Percentiles rank a stretch among this genome's conserved stretches.
These are phyloP conservation scores for Fusarium pilosicola DNA, from an alignment of 2,329 filamentous ascomycete species.

Conservation along the genomic window DNA sequence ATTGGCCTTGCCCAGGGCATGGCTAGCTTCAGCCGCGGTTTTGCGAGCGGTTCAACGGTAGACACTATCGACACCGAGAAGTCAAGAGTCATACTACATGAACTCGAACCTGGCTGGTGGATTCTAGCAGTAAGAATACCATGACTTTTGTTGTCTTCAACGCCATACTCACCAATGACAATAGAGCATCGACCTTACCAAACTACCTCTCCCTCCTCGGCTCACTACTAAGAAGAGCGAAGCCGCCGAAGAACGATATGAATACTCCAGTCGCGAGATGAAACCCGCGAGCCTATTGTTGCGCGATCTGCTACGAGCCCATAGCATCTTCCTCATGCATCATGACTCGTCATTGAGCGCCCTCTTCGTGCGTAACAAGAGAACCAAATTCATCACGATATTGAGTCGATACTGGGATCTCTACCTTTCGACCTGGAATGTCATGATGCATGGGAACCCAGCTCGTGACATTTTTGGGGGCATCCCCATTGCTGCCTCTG, in stretches of 20 bases:
- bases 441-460: slow-evolving; percentile 90
- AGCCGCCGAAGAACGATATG: slow-evolving; percentile 60
- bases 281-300: slow-evolving; percentile 82
- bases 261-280: slow-evolving; percentile 92
- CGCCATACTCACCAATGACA: slow-evolving; percentile 7
- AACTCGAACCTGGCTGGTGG: slow-evolving; percentile 95
- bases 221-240: slow-evolving; percentile 55
- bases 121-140: slow-evolving; percentile 78
- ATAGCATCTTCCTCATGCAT: slow-evolving; percentile 86
- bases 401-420: slow-evolving; percentile 85
- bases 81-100: slow-evolving; percentile 82
- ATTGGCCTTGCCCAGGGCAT: slow-evolving; percentile 97
- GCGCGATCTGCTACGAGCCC: slow-evolving; percentile 83
- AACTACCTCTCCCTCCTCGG: slow-evolving; percentile 69
- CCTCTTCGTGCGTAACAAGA: slow-evolving; percentile 71
- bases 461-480: slow-evolving; percentile 81
- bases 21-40: slow-evolving; percentile 90
- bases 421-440: slow-evolving; percentile 80
- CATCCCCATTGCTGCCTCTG: slow-evolving; percentile 87
- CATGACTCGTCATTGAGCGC: slow-evolving; percentile 79
- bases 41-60: slow-evolving; percentile 79
- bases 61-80: slow-evolving; percentile 93
- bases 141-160: background rate
- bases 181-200: slow-evolving; percentile 77
- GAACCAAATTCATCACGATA: slow-evolving; percentile 75